phyloP scores from a whole-genome alignment of 2,329 filamentous ascomycete species.

The Dactylella cylindrospora region DNA sequence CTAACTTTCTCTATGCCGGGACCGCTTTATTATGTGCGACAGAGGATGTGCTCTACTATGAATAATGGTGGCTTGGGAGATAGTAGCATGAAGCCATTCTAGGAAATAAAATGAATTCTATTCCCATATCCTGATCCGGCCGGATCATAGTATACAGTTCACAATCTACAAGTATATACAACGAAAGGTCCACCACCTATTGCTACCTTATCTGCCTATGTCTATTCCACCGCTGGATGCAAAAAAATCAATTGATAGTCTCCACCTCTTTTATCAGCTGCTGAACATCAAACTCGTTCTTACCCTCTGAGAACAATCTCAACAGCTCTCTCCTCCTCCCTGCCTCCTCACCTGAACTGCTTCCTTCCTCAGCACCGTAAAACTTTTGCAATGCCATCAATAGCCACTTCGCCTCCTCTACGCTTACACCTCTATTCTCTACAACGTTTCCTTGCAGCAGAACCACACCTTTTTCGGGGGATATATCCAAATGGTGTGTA shows the following conservation, averaged over 20 bases:
- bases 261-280: slow-evolving; percentile 86
- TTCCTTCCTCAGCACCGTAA: slow-evolving; percentile 64
- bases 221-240: no score
- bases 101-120: no score
- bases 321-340: slow-evolving; percentile 69
- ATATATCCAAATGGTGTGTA: slow-evolving; percentile 84
- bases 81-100: no score
- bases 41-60: no score
- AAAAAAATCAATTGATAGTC: slow-evolving; percentile 52
- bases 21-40: no score
- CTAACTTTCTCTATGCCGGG: no score
- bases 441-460: slow-evolving; percentile 81
- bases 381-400: slow-evolving; percentile 93
- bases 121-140: no score
- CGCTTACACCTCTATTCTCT: slow-evolving; percentile 71
- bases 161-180: neutral
- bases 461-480: slow-evolving; percentile 72
- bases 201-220: no score
- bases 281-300: slow-evolving; percentile 77
- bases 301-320: slow-evolving; percentile 78
- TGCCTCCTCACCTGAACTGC: slow-evolving; percentile 52
- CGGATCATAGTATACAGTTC: slow-evolving; percentile 1
- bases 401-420: slow-evolving; percentile 84
- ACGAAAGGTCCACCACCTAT: neutral
- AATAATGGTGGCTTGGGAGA: no score